Evolutionary conservation across 139 green algal genomes (phyloP).

Genomic region (Micromonas commoda): DNA sequence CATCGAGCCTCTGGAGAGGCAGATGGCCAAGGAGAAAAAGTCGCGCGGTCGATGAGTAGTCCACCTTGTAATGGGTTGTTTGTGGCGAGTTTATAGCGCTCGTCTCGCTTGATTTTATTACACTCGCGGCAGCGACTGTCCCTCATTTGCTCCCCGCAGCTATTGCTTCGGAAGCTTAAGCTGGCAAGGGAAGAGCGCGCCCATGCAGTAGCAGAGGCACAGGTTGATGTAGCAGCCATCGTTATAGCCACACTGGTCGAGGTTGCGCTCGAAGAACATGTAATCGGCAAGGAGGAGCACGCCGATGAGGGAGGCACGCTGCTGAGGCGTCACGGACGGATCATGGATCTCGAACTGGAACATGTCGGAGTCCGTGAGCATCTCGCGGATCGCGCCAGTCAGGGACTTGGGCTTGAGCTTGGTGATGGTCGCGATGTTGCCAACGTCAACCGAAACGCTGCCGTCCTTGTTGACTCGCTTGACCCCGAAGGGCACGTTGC

Average conservation of each 20-base stretch:
- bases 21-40: not conserved
- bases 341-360: constrained; percentile 4
- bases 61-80: not conserved
- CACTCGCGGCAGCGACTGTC: too few species aligned
- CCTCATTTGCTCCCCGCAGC: too few species aligned
- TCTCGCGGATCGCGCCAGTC: not conserved
- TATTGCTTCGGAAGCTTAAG: not conserved
- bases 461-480: not conserved
- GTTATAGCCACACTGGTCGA: not conserved
- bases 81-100: too few species aligned
- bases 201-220: constrained; percentile 8
- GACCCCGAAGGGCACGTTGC: not conserved
- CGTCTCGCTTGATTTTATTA: too few species aligned
- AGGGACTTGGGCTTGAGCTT: constrained; percentile 13
- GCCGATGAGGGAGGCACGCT: not conserved
- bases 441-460: not conserved
- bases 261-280: constrained; percentile 17
- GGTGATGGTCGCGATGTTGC: constrained; percentile 13
- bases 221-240: not conserved
- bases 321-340: not conserved
- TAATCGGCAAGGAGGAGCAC: not conserved
- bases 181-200: not conserved
- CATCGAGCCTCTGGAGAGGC: constrained; percentile 3
- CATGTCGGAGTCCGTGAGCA: constrained; percentile 6
- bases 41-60: not conserved